A percentile compares a stretch with the other conserved stretches of the same genome.
phyloP scores from a whole-genome alignment of 2,329 filamentous ascomycete genomes.

The Phaeosphaeria sp. region DNA sequence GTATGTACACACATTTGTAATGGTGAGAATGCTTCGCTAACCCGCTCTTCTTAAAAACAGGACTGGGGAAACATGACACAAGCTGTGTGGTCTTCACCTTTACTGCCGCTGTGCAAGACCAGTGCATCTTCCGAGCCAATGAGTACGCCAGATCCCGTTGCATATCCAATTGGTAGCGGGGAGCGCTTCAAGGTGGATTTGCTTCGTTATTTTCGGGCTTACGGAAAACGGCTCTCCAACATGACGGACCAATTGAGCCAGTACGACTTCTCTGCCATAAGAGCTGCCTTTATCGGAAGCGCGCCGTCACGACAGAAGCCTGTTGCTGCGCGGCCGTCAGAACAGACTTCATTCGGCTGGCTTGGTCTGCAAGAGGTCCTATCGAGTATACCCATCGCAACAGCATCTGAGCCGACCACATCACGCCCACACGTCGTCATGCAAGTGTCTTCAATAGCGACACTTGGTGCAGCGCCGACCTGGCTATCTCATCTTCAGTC shows the following conservation, averaged over 20 bases:
- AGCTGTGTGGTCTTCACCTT: constrained; percentile 78
- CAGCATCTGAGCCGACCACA: constrained; percentile 33
- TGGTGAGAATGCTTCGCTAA: neutral
- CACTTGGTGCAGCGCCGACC: constrained; percentile 71
- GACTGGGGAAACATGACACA: constrained; percentile 93
- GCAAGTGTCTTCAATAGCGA: constrained; percentile 83
- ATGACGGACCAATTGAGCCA: constrained; percentile 64
- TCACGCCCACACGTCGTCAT: constrained; percentile 55
- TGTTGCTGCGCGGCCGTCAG: constrained; percentile 49
- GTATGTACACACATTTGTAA: neutral
- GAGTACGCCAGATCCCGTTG: neutral
- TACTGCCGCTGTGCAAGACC: constrained; percentile 61
- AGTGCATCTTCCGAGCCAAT: neutral
- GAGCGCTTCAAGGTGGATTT: constrained; percentile 77
- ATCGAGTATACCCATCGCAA: constrained; percentile 51
- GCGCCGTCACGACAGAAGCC: constrained; percentile 72
- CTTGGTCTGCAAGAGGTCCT: constrained; percentile 69
- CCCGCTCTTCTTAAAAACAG: neutral
- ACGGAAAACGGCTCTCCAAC: constrained; percentile 64
- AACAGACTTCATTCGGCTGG: constrained; percentile 78
- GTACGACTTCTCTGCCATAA: constrained; percentile 75
- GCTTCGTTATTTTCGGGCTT: constrained; percentile 73
- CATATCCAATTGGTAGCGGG: constrained; percentile 64
- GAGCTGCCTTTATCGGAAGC: constrained; percentile 77
- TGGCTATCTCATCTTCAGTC: constrained; percentile 70